A percentile compares a stretch with the other conserved stretches of the same genome.
Conservation (phyloP, 2,329 filamentous ascomycete species). For the Hypomyces perniciosus region DNA sequence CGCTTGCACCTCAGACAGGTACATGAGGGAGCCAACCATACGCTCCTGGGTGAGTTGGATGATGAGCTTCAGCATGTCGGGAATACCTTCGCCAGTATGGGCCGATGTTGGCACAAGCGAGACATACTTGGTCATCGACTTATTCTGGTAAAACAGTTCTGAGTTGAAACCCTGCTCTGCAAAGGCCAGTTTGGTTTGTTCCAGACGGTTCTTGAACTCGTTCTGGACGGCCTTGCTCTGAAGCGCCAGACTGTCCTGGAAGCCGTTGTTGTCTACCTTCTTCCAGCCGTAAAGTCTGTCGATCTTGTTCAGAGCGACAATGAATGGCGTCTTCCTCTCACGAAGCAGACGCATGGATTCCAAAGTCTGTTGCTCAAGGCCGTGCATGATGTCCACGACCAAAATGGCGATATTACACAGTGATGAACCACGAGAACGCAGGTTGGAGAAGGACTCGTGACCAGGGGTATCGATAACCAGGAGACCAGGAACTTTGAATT, state of each 20-base stretch:
- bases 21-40: slow-evolving; percentile 97
- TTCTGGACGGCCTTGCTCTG: slow-evolving; percentile 92
- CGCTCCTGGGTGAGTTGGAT: slow-evolving; percentile 89
- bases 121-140: slow-evolving; percentile 88
- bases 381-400: slow-evolving; percentile 99
- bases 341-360: slow-evolving; percentile 94
- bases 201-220: slow-evolving; percentile 86
- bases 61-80: slow-evolving; percentile 96
- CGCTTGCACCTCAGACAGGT: slow-evolving; percentile 93
- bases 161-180: slow-evolving; percentile 97
- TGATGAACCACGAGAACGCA: slow-evolving; percentile 92
- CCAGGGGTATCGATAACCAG: slow-evolving; percentile 96
- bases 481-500: slow-evolving; percentile 96
- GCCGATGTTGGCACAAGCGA: slow-evolving; percentile 97
- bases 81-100: slow-evolving; percentile 97
- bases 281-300: slow-evolving; percentile 99
- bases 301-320: slow-evolving; percentile 98
- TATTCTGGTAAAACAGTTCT: slow-evolving; percentile 95
- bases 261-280: slow-evolving; percentile 97
- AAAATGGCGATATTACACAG: slow-evolving; percentile 99
- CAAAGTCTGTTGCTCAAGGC: slow-evolving; percentile 90
- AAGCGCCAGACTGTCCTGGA: slow-evolving; percentile 82
- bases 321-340: slow-evolving; percentile 93
- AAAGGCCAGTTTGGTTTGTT: slow-evolving; percentile 89
- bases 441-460: slow-evolving; percentile 99